phyloP scores from a whole-genome alignment of 192 early-diverging fungal species.

The Coemansia sp. region DNA sequence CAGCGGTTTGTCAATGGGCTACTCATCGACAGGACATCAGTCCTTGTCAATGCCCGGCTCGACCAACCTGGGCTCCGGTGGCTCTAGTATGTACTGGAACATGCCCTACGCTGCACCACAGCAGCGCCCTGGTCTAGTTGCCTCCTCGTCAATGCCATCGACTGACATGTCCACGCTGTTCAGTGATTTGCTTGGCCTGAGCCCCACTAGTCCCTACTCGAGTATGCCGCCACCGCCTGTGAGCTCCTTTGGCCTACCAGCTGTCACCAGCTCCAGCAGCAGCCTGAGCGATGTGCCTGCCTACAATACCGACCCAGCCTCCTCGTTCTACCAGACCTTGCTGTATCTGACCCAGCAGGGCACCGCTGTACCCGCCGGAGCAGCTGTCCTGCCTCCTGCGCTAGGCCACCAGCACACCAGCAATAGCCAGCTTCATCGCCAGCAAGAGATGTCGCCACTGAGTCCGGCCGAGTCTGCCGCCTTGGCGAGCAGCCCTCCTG shows the following conservation, averaged over 20 bases:
- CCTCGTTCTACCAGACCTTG: constrained; percentile 37
- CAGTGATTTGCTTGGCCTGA: constrained; percentile 24
- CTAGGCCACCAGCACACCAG: neutral
- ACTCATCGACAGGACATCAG: neutral
- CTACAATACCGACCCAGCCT: constrained; percentile 8
- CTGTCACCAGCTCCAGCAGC: neutral
- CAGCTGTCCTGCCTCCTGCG: neutral
- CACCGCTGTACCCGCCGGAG: neutral
- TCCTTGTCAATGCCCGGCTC: constrained; percentile 1
- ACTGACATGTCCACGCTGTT: constrained; percentile 23
- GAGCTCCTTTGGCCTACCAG: constrained; percentile 8
- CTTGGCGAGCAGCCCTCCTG: neutral
- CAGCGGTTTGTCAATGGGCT: neutral
- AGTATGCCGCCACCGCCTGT: constrained; percentile 3
- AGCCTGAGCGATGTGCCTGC: neutral
- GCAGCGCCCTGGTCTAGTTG: neutral
- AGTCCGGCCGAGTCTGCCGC: constrained; percentile 7
- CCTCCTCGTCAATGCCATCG: constrained; percentile 5
- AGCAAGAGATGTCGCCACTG: constrained; percentile 9
- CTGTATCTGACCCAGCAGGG: constrained; percentile 18
- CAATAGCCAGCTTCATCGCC: neutral
- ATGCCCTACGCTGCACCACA: constrained; percentile 7
- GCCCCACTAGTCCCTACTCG: constrained; percentile 7
- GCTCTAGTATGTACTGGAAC: constrained; percentile 8
- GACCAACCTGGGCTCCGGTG: neutral